These are phyloP conservation scores for Phyllosticta ampelicida DNA, from an alignment of 2,329 filamentous ascomycete species.

Conservation along the genomic window DNA sequence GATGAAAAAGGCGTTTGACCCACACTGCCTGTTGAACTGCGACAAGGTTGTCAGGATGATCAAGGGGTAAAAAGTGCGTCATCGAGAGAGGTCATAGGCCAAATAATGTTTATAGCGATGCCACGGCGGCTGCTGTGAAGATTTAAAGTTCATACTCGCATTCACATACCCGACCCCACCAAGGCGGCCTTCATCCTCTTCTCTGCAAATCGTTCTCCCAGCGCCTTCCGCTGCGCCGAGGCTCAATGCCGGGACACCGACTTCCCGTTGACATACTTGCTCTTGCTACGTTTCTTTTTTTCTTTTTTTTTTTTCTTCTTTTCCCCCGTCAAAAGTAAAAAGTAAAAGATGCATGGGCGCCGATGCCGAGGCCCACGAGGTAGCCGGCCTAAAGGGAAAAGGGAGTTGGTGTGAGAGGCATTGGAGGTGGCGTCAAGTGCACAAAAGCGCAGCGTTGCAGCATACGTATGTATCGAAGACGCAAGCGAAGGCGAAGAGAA, in stretches of 20 bases:
- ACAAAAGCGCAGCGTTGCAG: too few species aligned
- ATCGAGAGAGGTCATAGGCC: background rate
- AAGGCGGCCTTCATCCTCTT: too few species aligned
- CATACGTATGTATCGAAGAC: too few species aligned
- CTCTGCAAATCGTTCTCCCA: too few species aligned
- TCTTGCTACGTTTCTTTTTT: background rate
- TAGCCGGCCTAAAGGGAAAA: conserved; percentile 14
- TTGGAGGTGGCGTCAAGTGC: background rate
- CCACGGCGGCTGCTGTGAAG: too few species aligned
- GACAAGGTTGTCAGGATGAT: conserved; percentile 50
- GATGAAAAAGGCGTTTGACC: conserved; percentile 74
- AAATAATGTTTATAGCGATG: too few species aligned
- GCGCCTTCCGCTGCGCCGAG: too few species aligned
- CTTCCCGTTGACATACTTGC: background rate
- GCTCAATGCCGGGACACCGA: too few species aligned
- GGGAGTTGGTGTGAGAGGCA: background rate
- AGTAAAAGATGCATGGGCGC: conserved; percentile 32
- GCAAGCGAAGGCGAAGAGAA: conserved; percentile 32
- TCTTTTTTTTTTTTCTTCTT: conserved; percentile 20
- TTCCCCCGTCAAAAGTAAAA: too few species aligned
- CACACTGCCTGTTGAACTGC: conserved; percentile 54
- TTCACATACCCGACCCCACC: too few species aligned
- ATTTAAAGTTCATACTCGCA: too few species aligned
- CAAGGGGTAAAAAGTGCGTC: background rate
- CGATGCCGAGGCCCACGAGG: conserved; percentile 34